A percentile compares a stretch with the other conserved stretches of the same genome.
phyloP scores from a whole-genome alignment of 192 early-diverging fungal species.

The Rhizophagus clarus region DNA sequence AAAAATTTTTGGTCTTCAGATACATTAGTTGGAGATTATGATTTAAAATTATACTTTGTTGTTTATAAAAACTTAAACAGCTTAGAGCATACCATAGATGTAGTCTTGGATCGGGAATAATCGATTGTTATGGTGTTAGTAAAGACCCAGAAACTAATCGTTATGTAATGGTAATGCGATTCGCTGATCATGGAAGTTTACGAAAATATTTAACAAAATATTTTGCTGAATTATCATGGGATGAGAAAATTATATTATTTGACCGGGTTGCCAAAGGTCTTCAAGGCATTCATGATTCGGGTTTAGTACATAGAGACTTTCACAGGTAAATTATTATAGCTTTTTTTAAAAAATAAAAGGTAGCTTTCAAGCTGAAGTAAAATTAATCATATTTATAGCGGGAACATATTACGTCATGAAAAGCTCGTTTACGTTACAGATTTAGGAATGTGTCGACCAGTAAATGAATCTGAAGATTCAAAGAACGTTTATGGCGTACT shows the following conservation, averaged over 20 bases:
- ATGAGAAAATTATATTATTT: conserved; percentile 27
- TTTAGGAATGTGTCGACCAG: conserved; percentile 32
- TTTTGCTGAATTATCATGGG: conserved; percentile 29
- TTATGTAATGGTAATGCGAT: conserved; percentile 31
- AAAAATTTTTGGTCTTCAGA: neutral
- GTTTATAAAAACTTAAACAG: neutral
- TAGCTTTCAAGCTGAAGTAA: too few relatives aligned
- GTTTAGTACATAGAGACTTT: conserved; percentile 27
- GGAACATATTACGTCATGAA: conserved; percentile 28
- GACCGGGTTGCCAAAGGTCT: conserved; percentile 15
- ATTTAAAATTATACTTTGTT: too few relatives aligned
- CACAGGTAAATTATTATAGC: too few relatives aligned
- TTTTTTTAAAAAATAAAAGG: neutral
- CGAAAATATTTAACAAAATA: conserved; percentile 6
- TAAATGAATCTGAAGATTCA: conserved; percentile 8
- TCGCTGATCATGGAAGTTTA: conserved; percentile 24
- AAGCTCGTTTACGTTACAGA: conserved; percentile 28
- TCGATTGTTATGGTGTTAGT: conserved; percentile 32
- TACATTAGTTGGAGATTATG: too few relatives aligned
- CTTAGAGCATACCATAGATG: conserved; percentile 26
- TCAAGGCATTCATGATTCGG: conserved; percentile 21
- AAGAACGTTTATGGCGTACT: conserved; percentile 17
- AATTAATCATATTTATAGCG: conserved; percentile 6
- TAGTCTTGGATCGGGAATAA: conserved; percentile 25
- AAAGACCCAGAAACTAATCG: conserved; percentile 10